These are phyloP conservation scores for Paraphaeosphaeria minitans DNA, from an alignment of 2,329 filamentous ascomycete species.

Conservation along the genomic window DNA sequence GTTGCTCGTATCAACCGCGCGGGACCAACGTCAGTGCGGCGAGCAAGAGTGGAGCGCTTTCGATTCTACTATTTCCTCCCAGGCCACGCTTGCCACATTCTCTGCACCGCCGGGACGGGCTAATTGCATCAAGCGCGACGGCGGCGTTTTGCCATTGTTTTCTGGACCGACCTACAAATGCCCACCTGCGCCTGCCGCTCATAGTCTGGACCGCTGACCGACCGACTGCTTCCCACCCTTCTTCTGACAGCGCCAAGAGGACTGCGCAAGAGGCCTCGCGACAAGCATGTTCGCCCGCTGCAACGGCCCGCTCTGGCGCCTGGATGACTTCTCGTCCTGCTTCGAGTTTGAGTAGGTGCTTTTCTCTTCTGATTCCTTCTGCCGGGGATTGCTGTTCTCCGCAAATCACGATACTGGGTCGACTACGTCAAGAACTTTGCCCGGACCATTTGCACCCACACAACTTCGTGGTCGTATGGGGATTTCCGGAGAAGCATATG, in stretches of 20 bases:
- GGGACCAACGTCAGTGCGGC: neutral
- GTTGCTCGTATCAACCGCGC: neutral
- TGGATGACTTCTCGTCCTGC: slow-evolving; percentile 66
- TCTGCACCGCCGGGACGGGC: neutral
- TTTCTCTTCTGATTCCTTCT: neutral
- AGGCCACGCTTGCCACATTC: neutral
- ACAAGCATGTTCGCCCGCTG: slow-evolving; percentile 61
- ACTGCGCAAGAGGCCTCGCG: slow-evolving; percentile 7
- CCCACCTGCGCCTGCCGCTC: slow-evolving; percentile 2
- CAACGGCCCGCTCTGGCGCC: slow-evolving; percentile 62
- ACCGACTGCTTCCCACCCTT: slow-evolving; percentile 3
- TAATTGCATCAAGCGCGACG: neutral
- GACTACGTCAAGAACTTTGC: neutral
- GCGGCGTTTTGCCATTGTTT: neutral
- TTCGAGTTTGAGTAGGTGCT: slow-evolving; percentile 70
- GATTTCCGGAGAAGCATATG: neutral
- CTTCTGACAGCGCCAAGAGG: neutral
- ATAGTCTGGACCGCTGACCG: slow-evolving; percentile 6
- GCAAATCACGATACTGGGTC: neutral
- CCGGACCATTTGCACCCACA: neutral
- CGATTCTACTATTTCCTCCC: neutral
- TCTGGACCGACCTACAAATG: slow-evolving; percentile 8
- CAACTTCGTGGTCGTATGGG: too few species aligned
- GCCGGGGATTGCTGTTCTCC: neutral
- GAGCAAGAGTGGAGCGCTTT: slow-evolving; percentile 3